Base-by-base conservation (phyloP, 208 protist genomes). In the Acanthamoeba healyi region DNA sequence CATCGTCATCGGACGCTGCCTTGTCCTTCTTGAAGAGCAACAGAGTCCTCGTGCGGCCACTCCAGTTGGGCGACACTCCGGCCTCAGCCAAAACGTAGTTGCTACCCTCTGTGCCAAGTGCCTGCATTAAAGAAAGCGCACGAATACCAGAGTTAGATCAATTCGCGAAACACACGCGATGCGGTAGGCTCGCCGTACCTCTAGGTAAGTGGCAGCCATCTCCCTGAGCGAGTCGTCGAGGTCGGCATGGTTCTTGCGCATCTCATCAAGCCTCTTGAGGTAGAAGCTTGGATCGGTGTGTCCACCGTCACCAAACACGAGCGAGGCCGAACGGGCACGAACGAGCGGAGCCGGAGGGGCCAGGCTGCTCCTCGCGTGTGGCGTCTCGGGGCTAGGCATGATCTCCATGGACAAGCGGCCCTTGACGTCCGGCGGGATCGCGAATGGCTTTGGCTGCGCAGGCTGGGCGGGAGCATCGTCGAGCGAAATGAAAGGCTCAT, bases 61-160 rank as follows among this genome's bases (percentile, higher is more conserved):
- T 92, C 86, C 86, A 92, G 86, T 92, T 92, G 65, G 58, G 86
- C 38, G 86, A 79, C 40, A 79, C 63, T 24, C 86, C 86, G 40
- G 86, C 86, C 65, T 92, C 86, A 32, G 70, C 26, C 42, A 92
- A 22, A 1, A n/a, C 51, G 86, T 70, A 77, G 63, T 40, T 38
- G n/a, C 5, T 38, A 1, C 42, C 74, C 72, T 81, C 72, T 9
- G 2, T 38, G 40, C 72, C 72, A 1, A 81, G 72, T 2, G 72
- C 34, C 72, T 81, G 36, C 34, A 81, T 32, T 24, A 70, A 5
- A 81, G 32, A 79, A 40, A 79, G n/a, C 3, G 40, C 17, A 34
- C 67, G 36, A 51, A 14, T 14, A 14, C 14, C 9, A 15, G 44
- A 14, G 44, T 51, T 51, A 51, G 44, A 4, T 14, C 44, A 51